Conservation (phyloP, 2,329 filamentous ascomycete genomes). For the Tolypocladium endophyticum region DNA sequence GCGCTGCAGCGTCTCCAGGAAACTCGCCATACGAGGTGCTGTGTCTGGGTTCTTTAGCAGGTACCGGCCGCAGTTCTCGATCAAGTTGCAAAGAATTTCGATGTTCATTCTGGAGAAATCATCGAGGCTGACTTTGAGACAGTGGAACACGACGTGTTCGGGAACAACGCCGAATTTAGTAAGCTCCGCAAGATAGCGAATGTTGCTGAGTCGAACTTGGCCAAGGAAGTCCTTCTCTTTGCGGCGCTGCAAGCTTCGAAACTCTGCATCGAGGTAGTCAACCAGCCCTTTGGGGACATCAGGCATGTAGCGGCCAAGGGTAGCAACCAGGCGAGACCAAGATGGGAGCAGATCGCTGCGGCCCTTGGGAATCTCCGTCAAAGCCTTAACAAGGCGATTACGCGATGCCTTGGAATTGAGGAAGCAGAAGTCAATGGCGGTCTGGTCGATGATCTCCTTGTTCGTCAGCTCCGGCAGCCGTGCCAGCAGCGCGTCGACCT, state of each 20-base stretch:
- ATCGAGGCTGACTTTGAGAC: slow-evolving; percentile 91
- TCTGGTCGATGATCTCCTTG: slow-evolving; percentile 85
- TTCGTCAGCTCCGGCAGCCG: slow-evolving; percentile 84
- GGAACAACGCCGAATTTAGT: slow-evolving; percentile 98
- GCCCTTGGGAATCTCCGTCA: slow-evolving; percentile 91
- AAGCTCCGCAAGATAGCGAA: slow-evolving; percentile 93
- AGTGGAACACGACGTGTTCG: slow-evolving; percentile 98
- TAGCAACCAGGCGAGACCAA: slow-evolving; percentile 89
- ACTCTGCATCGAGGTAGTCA: slow-evolving; percentile 89
- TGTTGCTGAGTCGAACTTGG: slow-evolving; percentile 85
- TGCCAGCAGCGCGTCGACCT: slow-evolving; percentile 82
- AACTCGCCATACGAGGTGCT: slow-evolving; percentile 83
- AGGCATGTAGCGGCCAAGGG: slow-evolving; percentile 83
- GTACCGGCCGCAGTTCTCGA: slow-evolving; percentile 95
- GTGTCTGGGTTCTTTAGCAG: slow-evolving; percentile 88
- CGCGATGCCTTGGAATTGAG: slow-evolving; percentile 96
- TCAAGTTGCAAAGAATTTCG: slow-evolving; percentile 89
- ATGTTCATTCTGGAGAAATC: slow-evolving; percentile 99
- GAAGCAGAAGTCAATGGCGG: slow-evolving; percentile 94
- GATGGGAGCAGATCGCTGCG: slow-evolving; percentile 82
- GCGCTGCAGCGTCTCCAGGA: slow-evolving; percentile 86
- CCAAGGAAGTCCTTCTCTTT: slow-evolving; percentile 97
- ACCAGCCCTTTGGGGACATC: slow-evolving; percentile 90
- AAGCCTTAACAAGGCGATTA: slow-evolving; percentile 82
- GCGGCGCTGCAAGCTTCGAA: slow-evolving; percentile 87